These are phyloP conservation scores for Pseudogymnoascus sp. DNA, from an alignment of 2,329 filamentous ascomycete genomes.

Conservation along the genomic window DNA sequence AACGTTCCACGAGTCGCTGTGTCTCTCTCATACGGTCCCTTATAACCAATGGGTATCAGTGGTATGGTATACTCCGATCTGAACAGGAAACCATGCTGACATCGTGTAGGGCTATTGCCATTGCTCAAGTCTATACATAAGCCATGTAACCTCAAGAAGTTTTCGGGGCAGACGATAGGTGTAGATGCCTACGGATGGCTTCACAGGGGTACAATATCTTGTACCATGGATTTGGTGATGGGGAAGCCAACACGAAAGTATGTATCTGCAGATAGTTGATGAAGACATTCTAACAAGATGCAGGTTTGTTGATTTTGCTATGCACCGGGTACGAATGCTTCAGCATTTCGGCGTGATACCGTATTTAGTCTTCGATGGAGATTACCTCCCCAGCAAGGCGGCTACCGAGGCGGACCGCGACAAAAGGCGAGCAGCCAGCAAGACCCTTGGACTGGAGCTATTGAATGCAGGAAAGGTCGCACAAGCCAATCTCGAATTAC, in stretches of 20 bases:
- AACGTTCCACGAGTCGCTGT: slow-evolving; percentile 10
- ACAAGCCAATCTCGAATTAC: slow-evolving; percentile 76
- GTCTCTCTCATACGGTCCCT: slow-evolving; percentile 12
- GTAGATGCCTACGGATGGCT: slow-evolving; percentile 98
- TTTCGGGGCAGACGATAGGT: slow-evolving; percentile 78
- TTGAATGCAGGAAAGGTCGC: slow-evolving; percentile 71
- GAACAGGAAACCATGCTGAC: slow-evolving; percentile 17
- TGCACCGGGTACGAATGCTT: slow-evolving; percentile 89
- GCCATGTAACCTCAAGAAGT: slow-evolving; percentile 78
- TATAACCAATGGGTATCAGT: slow-evolving; percentile 24
- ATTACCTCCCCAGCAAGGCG: slow-evolving; percentile 88
- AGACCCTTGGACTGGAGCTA: slow-evolving; percentile 65
- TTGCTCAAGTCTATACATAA: slow-evolving; percentile 95
- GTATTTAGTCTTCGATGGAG: slow-evolving; percentile 93
- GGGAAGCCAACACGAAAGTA: slow-evolving; percentile 83
- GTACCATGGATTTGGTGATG: slow-evolving; percentile 82
- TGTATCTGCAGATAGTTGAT: slow-evolving; percentile 24
- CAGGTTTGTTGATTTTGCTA: slow-evolving; percentile 82
- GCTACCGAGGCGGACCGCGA: slow-evolving; percentile 71
- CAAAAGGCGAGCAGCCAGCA: slow-evolving; percentile 69
- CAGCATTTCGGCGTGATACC: slow-evolving; percentile 89
- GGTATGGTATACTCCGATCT: slow-evolving; percentile 10
- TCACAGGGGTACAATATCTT: slow-evolving; percentile 83
- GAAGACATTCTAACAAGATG: slow-evolving; percentile 15
- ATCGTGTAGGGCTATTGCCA: slow-evolving; percentile 63